Evolutionary conservation across 1,284 basidiomycete genomes (phyloP).

Genomic region (Heterobasidion occidentale): DNA sequence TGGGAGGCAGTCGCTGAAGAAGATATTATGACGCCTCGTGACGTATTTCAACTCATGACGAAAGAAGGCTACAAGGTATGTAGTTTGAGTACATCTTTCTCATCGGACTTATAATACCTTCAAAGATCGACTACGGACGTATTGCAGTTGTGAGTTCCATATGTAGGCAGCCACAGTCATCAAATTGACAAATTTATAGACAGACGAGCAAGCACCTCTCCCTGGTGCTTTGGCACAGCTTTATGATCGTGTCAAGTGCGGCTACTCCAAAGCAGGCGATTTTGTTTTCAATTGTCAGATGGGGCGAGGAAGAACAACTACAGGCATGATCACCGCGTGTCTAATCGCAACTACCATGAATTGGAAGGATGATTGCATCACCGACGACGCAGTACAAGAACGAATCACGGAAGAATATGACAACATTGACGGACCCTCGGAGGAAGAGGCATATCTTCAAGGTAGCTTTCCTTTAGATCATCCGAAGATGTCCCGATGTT

Average conservation of each 20-base stretch:
- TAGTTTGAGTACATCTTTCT: constrained; percentile 2
- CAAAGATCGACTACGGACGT: constrained; percentile 80
- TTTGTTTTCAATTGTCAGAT: constrained; percentile 88
- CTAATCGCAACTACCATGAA: constrained; percentile 76
- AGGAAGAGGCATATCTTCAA: constrained; percentile 82
- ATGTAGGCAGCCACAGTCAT: background rate
- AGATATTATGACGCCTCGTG: constrained; percentile 92
- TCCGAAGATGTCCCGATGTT: background rate
- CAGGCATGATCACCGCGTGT: constrained; percentile 89
- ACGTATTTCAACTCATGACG: constrained; percentile 70
- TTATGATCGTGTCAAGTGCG: constrained; percentile 63
- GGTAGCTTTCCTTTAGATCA: constrained; percentile 38
- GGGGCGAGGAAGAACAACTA: constrained; percentile 79
- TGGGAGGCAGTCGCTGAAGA: constrained; percentile 83
- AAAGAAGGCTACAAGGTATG: constrained; percentile 72
- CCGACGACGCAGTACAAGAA: constrained; percentile 21
- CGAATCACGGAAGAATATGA: constrained; percentile 45
- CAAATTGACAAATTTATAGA: constrained; percentile 38
- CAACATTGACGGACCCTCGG: constrained; percentile 69
- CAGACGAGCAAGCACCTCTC: constrained; percentile 92
- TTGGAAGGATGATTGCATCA: constrained; percentile 39
- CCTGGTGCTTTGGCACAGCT: constrained; percentile 79
- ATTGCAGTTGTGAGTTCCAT: constrained; percentile 70
- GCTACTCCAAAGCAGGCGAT: constrained; percentile 61
- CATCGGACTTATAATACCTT: background rate